Base-by-base conservation (phyloP, 768 basidiomycete species). In the Sporobolomyces phaffii region DNA sequence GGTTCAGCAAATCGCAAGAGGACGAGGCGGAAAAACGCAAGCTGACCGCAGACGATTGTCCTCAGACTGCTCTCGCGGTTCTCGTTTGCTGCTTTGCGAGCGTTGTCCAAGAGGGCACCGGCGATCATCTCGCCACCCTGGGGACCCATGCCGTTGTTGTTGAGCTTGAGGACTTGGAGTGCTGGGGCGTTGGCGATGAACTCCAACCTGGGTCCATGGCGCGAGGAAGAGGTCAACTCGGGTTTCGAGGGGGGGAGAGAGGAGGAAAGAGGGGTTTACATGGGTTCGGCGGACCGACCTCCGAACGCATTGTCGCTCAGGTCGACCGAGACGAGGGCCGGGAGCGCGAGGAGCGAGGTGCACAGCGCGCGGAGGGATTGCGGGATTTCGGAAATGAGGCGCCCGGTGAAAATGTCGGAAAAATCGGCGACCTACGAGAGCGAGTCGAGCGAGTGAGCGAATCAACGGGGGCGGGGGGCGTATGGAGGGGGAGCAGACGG, bases 241-340 rank as follows among this genome's bases (percentile, higher is more conserved):
- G 24, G 33, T 17, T 17, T 20, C 18, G 5, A 24, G 22, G 22
- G n/a, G 41, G 24, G 7, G n/a, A 17, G 26, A 26, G 86, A 85
- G 74, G 94, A 85, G 81, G 94, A 89, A 22, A 86, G 86, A 56
- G 91, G 26, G 38, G 38, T 17, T 17, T 15, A 71, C 79, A 98
- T 87, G 48, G 92, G 90, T 72, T 92, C 90, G 28, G 92, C 92
- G 36, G 89, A 91, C 75, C 93, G 87, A 38, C 90, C 91, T 26
- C 94, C 94, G 71, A 97, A 97, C 14, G 94, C 94, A 72, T 99
- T 99, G 77, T 98, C 94, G 74, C 86, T 88, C 58, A 99, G 84
- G 77, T 98, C 84, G 73, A 99, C 83, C 78, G 91, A 89, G 59
- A 87, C 81, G 52, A 99, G 86, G 5, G 87, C 84, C 6, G 85